Conservation (phyloP, 257 asterid species). For the Pogostemon cablin region DNA sequence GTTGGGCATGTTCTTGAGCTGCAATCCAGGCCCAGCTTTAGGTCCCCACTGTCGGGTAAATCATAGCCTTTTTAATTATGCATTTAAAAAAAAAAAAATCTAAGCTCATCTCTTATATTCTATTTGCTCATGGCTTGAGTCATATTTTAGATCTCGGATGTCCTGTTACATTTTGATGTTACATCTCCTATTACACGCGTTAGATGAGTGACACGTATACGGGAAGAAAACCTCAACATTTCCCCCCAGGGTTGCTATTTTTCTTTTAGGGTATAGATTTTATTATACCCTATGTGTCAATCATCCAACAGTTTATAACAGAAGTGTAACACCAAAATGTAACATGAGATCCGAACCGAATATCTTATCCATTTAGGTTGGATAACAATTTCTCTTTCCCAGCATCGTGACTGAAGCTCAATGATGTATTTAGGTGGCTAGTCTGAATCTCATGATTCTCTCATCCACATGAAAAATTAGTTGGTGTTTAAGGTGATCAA, state of each 20-base stretch:
- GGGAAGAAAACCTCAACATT: no score
- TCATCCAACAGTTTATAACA: no score
- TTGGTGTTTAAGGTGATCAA: conserved; percentile 27
- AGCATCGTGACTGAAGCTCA: conserved; percentile 15
- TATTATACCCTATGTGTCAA: no score
- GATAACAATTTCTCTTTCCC: conserved; percentile 25
- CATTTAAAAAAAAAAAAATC: not conserved
- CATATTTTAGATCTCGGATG: not conserved
- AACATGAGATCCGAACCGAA: not conserved
- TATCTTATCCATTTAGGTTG: conserved; percentile 35
- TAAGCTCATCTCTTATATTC: conserved; percentile 27
- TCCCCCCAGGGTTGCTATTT: no score
- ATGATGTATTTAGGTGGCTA: conserved; percentile 25
- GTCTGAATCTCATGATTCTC: conserved; percentile 30
- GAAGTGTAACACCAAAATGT: no score
- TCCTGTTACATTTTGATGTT: no score
- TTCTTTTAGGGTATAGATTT: no score
- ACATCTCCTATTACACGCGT: no score
- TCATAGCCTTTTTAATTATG: conserved; percentile 24
- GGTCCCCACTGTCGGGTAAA: conserved; percentile 46
- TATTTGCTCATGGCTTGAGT: conserved; percentile 27
- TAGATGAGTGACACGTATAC: no score
- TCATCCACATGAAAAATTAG: conserved; percentile 31
- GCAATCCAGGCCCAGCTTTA: conserved; percentile 37
- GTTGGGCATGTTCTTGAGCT: conserved; percentile 42